Evolutionary conservation across 2,329 filamentous ascomycete species (phyloP), one percentile per base, ranked within the genome.

Genomic region (Amylocarpus encephaloides): DNA sequence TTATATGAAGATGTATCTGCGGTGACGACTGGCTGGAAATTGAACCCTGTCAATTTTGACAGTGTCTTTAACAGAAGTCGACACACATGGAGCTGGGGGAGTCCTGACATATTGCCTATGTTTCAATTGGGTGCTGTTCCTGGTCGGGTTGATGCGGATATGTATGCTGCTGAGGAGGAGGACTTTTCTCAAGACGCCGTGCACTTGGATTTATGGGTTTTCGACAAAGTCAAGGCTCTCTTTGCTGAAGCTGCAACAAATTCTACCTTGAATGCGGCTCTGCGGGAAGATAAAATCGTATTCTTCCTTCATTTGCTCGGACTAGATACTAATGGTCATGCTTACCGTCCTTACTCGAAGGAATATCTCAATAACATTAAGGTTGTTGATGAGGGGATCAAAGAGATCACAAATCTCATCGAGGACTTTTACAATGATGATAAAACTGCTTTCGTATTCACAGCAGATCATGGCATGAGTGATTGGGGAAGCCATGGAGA

Each of bases 401-500:
- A 86, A 67, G 86, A 95, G 68, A 85, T 95, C 44, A 85, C 86
- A 0, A 77, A 86, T 56, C 66, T 95, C 48, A 83, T 96, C 44
- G 82, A 95, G 33, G 79, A 85, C 11, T 98, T 97, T 66, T 98
- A 96, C 62, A 76, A 72, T 5, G 85, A 90, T 60, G 85, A 80
- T 48, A 84, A 93, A 67, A 97, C 93, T 0, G 89, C 94, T 0
- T 98, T 92, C 66, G 81, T 98, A 13, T 98, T 98, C 66, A 98
- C 94, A 1, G 93, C 93, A 6, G 93, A 98, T 64, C 93, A 98
- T 67, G 93, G 93, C 15, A 98, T 98, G 93, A 97, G 89, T 64
- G 93, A 98, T 68, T 96, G 87, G 85, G 93, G 94, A n/a, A 97
- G 91, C 61, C 94, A 98, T 67, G 94, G 94, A 34, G 93, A 98